Percentiles rank a stretch among this genome's conserved stretches.
Evolutionary conservation across 495 filamentous ascomycete species (phyloP).

Genomic region (Hapsidospora chrysogenum): DNA sequence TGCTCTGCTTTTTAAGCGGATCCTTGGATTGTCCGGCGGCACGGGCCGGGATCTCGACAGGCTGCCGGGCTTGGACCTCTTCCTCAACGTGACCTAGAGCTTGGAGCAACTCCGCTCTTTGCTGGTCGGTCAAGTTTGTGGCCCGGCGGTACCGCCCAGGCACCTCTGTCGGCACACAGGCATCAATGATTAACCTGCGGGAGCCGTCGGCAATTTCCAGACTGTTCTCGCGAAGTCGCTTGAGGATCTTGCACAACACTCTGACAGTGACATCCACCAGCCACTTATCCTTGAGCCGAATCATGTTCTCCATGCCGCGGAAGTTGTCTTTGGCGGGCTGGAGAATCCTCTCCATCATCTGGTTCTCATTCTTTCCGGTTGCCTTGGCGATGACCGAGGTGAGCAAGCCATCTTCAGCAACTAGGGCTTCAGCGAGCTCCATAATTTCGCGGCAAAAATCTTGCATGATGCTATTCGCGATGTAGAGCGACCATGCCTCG

Average conservation of each 20-base stretch:
- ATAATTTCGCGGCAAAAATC: conserved; percentile 90
- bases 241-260: conserved; percentile 48
- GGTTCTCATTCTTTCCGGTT: conserved; percentile 21
- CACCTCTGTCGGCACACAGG: conserved; percentile 17
- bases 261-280: conserved; percentile 59
- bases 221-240: conserved; percentile 48
- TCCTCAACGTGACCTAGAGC: conserved; percentile 60
- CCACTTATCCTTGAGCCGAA: conserved; percentile 69
- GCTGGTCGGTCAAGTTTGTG: conserved; percentile 57
- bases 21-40: conserved; percentile 16
- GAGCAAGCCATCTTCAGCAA: conserved; percentile 68
- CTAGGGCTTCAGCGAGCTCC: conserved; percentile 72
- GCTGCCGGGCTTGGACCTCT: conserved; percentile 26
- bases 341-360: conserved; percentile 37
- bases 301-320: conserved; percentile 58
- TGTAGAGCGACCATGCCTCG: conserved; percentile 56
- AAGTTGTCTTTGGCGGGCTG: conserved; percentile 46
- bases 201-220: conserved; percentile 49
- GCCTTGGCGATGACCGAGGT: conserved; percentile 41
- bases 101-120: conserved; percentile 67
- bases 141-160: conserved; percentile 31
- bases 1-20: conserved; percentile 43
- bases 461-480: conserved; percentile 59
- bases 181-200: conserved; percentile 41
- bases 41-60: conserved; percentile 37